Percentiles rank a stretch among this genome's conserved stretches.
Evolutionary conservation across 192 early-diverging fungal species (phyloP).

Genomic region (Coemansia sp.): DNA sequence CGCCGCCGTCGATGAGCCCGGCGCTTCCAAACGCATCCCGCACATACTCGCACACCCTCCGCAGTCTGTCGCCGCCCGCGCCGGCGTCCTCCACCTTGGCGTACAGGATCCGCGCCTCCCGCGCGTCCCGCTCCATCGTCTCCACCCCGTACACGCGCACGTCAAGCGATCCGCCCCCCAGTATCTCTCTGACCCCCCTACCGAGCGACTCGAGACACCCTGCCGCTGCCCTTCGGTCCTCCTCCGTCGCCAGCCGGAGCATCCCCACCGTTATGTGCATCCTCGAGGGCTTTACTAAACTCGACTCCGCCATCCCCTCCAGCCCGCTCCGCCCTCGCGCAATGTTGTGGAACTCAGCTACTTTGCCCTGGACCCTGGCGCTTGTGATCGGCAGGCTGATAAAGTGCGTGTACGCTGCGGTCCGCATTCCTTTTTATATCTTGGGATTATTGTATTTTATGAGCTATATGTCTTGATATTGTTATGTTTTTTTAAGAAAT

Average conservation of each 20-base stretch:
- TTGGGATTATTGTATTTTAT: constrained; percentile 6
- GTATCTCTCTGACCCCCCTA: constrained; percentile 10
- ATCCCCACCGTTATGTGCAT: constrained; percentile 48
- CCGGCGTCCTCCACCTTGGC: constrained; percentile 20
- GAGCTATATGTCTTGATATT: constrained; percentile 16
- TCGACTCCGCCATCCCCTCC: neutral
- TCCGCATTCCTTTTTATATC: constrained; percentile 17
- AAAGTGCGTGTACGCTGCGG: constrained; percentile 43
- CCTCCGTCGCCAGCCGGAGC: constrained; percentile 32
- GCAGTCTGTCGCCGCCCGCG: constrained; percentile 10
- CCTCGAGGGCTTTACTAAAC: constrained; percentile 20
- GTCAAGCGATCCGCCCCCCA: constrained; percentile 18
- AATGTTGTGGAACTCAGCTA: constrained; percentile 20
- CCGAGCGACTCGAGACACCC: constrained; percentile 30
- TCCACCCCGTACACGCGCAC: constrained; percentile 19
- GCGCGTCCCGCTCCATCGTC: constrained; percentile 29
- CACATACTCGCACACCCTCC: constrained; percentile 25
- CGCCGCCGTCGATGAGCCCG: constrained; percentile 41
- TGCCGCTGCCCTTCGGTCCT: constrained; percentile 15
- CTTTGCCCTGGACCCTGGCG: constrained; percentile 25
- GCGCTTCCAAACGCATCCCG: constrained; percentile 23
- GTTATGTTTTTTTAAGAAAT: too few relatives aligned
- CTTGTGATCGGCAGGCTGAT: constrained; percentile 33
- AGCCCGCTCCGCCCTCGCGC: neutral
- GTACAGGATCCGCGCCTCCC: constrained; percentile 28